Evolutionary conservation across 306 rosid species (phyloP).

Genomic region (Spatholobus suberectus): DNA sequence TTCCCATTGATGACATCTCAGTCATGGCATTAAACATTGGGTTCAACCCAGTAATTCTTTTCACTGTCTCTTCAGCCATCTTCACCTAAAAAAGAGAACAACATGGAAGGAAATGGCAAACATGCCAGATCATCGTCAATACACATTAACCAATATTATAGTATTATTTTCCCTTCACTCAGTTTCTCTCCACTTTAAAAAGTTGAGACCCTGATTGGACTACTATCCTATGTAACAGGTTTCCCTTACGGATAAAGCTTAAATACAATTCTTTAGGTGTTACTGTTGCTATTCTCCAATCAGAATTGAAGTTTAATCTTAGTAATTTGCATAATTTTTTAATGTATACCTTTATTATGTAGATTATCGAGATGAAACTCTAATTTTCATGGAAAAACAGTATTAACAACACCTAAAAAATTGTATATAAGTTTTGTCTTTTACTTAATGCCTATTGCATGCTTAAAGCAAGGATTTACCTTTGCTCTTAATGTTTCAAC

Average conservation of each 20-base stretch:
- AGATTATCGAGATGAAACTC: too few relatives aligned
- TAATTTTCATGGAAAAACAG: too few relatives aligned
- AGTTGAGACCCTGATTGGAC: background rate
- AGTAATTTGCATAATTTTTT: too few relatives aligned
- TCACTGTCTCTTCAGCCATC: conserved; percentile 89
- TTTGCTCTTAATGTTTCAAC: conserved; percentile 93
- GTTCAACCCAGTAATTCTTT: conserved; percentile 70
- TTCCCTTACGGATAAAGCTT: too few relatives aligned
- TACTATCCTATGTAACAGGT: background rate
- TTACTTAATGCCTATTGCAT: background rate
- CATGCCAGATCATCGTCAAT: conserved; percentile 19
- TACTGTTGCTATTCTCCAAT: too few relatives aligned
- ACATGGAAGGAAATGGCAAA: conserved; percentile 23
- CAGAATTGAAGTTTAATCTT: too few relatives aligned
- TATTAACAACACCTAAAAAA: too few relatives aligned
- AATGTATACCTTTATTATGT: too few relatives aligned
- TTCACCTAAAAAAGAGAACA: conserved; percentile 59
- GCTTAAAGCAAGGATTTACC: conserved; percentile 51
- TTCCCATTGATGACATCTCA: conserved; percentile 63
- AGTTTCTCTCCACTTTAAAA: background rate
- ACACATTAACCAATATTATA: too few relatives aligned
- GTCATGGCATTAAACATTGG: conserved; percentile 62
- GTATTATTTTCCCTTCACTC: background rate
- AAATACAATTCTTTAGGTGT: too few relatives aligned
- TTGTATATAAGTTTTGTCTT: too few relatives aligned